These are phyloP conservation scores for Aspergillus fumigatiaffinis DNA, from an alignment of 2,329 filamentous ascomycete genomes.

Conservation along the genomic window DNA sequence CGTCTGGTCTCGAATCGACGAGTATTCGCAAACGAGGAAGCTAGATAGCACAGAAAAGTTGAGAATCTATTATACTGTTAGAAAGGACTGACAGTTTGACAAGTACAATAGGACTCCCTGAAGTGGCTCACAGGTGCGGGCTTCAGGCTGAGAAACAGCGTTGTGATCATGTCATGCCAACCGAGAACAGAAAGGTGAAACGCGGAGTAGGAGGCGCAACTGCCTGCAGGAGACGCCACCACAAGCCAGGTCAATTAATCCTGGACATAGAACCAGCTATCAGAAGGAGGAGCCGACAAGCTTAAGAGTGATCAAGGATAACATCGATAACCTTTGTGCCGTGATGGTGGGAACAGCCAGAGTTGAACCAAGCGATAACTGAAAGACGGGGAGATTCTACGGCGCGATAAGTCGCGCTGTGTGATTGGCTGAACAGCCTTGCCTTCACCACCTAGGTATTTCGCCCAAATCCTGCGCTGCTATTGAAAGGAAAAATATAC, in stretches of 20 bases:
- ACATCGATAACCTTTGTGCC: neutral
- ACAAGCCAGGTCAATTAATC: neutral
- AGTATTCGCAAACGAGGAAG: slow-evolving; percentile 3
- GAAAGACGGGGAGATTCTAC: neutral
- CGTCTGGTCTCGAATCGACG: slow-evolving; percentile 13
- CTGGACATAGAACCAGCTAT: neutral
- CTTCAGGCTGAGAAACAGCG: neutral
- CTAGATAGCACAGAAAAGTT: neutral
- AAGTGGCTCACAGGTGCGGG: neutral
- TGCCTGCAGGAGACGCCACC: neutral
- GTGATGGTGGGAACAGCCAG: neutral
- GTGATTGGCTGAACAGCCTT: neutral
- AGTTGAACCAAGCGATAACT: neutral
- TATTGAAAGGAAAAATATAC: neutral
- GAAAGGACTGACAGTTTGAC: neutral
- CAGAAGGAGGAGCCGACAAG: neutral
- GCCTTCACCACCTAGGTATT: neutral
- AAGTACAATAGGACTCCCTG: neutral
- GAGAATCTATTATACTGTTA: neutral
- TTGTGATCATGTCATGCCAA: neutral
- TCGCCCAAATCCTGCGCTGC: neutral
- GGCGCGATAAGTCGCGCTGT: neutral
- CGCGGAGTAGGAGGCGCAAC: neutral
- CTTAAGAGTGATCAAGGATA: neutral
- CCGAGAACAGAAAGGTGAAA: neutral